A percentile compares a stretch with the other conserved stretches of the same genome.
Conservation (phyloP, 805 yeast genomes). For the Wickerhamomyces queroliae region DNA sequence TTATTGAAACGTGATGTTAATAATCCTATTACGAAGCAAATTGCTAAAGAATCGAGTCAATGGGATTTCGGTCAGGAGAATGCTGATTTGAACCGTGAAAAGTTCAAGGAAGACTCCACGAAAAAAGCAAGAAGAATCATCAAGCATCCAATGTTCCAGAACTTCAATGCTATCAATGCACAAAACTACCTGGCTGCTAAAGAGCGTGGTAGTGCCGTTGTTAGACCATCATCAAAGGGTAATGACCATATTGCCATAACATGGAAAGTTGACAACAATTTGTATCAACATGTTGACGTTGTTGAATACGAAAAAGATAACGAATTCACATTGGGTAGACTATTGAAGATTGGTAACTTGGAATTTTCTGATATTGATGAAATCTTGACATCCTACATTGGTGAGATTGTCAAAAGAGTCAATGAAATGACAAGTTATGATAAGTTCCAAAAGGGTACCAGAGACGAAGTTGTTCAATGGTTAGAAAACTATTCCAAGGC, state of each 20-base stretch:
- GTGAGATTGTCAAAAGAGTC: slow-evolving; percentile 75
- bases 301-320: slow-evolving; percentile 66
- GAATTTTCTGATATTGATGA: slow-evolving; percentile 88
- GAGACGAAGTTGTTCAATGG: slow-evolving; percentile 79
- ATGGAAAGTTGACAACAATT: slow-evolving; percentile 90
- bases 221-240: slow-evolving; percentile 92
- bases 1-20: slow-evolving; percentile 61
- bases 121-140: slow-evolving; percentile 70
- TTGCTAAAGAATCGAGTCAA: slow-evolving; percentile 49
- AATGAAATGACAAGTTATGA: slow-evolving; percentile 83
- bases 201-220: slow-evolving; percentile 86
- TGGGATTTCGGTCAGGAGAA: slow-evolving; percentile 82
- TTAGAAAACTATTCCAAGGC: slow-evolving; percentile 86
- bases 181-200: slow-evolving; percentile 88
- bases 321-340: slow-evolving; percentile 54
- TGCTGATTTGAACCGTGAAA: slow-evolving; percentile 53
- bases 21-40: slow-evolving; percentile 32
- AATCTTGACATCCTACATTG: slow-evolving; percentile 80
- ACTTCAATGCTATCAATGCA: slow-evolving; percentile 81
- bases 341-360: slow-evolving; percentile 59
- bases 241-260: slow-evolving; percentile 84
- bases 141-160: slow-evolving; percentile 87
- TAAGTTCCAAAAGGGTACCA: slow-evolving; percentile 78
- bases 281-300: slow-evolving; percentile 89
- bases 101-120: slow-evolving; percentile 56